Percentiles rank a stretch among this genome's conserved stretches.
phyloP scores from a whole-genome alignment of 1,284 basidiomycete genomes.

The Cutaneotrichosporon curvatum region DNA sequence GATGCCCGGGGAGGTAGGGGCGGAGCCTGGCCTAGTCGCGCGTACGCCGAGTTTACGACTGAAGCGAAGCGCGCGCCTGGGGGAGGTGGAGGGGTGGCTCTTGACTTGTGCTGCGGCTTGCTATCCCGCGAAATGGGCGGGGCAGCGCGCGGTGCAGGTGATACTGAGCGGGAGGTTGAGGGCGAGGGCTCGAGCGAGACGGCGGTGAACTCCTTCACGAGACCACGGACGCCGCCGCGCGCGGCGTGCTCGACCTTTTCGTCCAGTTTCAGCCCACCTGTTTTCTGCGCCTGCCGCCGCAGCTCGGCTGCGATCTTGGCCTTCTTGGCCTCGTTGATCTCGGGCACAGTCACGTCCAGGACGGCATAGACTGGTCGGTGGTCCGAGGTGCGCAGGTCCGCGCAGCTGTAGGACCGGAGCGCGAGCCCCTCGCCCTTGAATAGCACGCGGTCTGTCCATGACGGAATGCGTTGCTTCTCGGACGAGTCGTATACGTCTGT shows the following conservation, averaged over 20 bases:
- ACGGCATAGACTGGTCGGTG: conserved; percentile 89
- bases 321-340: conserved; percentile 70
- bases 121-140: conserved; percentile 14
- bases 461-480: conserved; percentile 92
- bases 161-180: conserved; percentile 1
- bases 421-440: conserved; percentile 58
- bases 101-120: conserved; percentile 4
- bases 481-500: conserved; percentile 85
- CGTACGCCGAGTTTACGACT: conserved; percentile 8
- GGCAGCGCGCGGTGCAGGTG: conserved; percentile 1
- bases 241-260: conserved; percentile 11
- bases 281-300: conserved; percentile 3
- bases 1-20: conserved; percentile 11
- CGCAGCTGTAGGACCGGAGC: conserved; percentile 50
- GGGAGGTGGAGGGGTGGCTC: not conserved
- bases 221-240: conserved; percentile 18
- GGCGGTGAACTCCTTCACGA: conserved; percentile 20
- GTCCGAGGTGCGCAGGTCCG: conserved; percentile 81
- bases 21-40: conserved; percentile 12
- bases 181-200: conserved; percentile 8
- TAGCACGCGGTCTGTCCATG: conserved; percentile 96
- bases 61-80: not conserved
- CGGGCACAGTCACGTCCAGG: conserved; percentile 68
- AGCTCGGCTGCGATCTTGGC: conserved; percentile 32
- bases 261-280: conserved; percentile 7